Evolutionary conservation across 495 filamentous ascomycete genomes (phyloP), one percentile per base, ranked within the genome.

Genomic region (Penicillium goetzii): DNA sequence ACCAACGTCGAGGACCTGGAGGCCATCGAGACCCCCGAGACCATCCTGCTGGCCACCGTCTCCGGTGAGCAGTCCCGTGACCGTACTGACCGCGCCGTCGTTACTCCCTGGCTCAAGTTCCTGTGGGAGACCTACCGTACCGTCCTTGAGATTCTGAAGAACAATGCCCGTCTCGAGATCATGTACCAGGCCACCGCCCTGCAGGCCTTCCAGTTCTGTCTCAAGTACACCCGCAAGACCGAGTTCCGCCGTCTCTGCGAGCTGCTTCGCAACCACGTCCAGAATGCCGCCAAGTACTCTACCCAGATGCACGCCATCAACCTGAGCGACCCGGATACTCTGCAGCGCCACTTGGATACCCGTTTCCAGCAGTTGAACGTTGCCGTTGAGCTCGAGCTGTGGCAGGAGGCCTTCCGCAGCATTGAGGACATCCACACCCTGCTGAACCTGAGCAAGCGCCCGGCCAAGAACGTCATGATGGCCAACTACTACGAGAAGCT

Each of bases 401-500:
- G 95, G 96, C 95, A 99, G 79, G 95, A 99, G 81, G 95, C 95
- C 63, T 99, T 99, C 88, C 89, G 93, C 70, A 97, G 93, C 72
- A 92, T 99, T 56, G 95, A 99, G 78, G 95, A 99, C 78, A 99
- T 98, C 68, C 95, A 99, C 79, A 97, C 92, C n/a, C 87, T 99
- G 61, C 86, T 99, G 65, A 98, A 89, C 84, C 86, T 98, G 63
- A 98, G 95, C 91, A 99, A 99, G 86, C 91, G 94, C 55, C 93
- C 93, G 41, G 90, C 95, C n/a, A 97, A 97, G 89, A 97, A 97
- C 76, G 85, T 97, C 66, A 97, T 98, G 93, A 99, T 99, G 95
- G 95, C 96, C 76, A 99, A 98, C 81, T 99, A 99, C 86, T 99
- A 98, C 80, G 96, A 99, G 84, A 97, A 97, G 80, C 86, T 99